Evolutionary conservation across 1,284 basidiomycete genomes (phyloP), one percentile per base, ranked within the genome.

Genomic region (Tetrapyrgos nigripes): DNA sequence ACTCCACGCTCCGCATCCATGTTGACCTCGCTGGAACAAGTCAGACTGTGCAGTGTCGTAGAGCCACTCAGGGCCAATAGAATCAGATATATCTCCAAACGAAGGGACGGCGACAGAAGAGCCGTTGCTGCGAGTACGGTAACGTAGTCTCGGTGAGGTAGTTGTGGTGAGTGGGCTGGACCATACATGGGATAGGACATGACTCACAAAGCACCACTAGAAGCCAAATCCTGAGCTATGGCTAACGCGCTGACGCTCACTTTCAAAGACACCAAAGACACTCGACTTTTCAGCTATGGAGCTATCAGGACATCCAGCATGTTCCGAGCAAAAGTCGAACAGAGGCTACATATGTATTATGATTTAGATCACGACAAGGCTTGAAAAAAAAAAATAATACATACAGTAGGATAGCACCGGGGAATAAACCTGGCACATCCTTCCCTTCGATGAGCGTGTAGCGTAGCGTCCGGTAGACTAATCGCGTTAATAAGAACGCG

Each of bases 401-500:
- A 64, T 85, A 87, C 67, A 88, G 86, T 1, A 80, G 82, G 63
- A 87, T 85, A 28, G 81, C 84, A 24, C 76, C 74, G n/a, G 74
- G 71, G 68, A 88, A 88, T 10, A 85, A 64, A 5, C 67, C 64
- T 51, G n/a, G n/a, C n/a, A n/a, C n/a, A n/a, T n/a, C n/a, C n/a
- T n/a, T n/a, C n/a, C n/a, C n/a, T n/a, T n/a, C n/a, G n/a, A n/a
- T n/a, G n/a, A n/a, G n/a, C n/a, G n/a, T n/a, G n/a, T n/a, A n/a
- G n/a, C n/a, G n/a, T n/a, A n/a, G n/a, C n/a, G n/a, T n/a, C n/a
- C n/a, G n/a, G n/a, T n/a, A n/a, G n/a, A n/a, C n/a, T n/a, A n/a
- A n/a, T n/a, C n/a, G n/a, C n/a, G n/a, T n/a, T n/a, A n/a, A n/a
- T n/a, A n/a, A n/a, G n/a, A n/a, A n/a, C n/a, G n/a, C n/a, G n/a